Conservation (phyloP, 139 green algal genomes). For the Pseudopediastrum boryanum region DNA sequence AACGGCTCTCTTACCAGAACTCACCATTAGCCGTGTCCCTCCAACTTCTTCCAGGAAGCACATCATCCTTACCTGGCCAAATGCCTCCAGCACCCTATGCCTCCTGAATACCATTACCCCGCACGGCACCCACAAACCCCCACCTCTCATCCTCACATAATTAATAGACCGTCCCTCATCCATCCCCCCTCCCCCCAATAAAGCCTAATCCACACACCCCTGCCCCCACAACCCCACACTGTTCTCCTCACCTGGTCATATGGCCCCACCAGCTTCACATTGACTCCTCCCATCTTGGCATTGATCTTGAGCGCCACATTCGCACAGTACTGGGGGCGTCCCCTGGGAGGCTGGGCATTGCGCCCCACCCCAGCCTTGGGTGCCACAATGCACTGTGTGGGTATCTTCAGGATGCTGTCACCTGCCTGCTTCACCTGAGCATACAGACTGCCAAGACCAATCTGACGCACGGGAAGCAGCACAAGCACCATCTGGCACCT, state of each 20-base stretch:
- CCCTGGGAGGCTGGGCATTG: slow-evolving; percentile 26
- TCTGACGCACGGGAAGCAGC: slow-evolving; percentile 29
- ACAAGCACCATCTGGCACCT: slow-evolving; percentile 43
- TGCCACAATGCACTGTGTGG: slow-evolving; percentile 70
- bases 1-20: too few species aligned
- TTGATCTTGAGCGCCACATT: slow-evolving; percentile 63
- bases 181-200: too few species aligned
- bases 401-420: slow-evolving; percentile 57
- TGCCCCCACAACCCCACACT: not conserved
- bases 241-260: slow-evolving; percentile 6
- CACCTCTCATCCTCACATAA: too few species aligned
- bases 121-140: too few species aligned
- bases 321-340: slow-evolving; percentile 67
- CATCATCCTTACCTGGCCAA: too few species aligned
- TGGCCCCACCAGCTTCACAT: slow-evolving; percentile 50
- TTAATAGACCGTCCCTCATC: too few species aligned
- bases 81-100: too few species aligned
- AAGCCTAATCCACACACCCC: not conserved
- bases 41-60: too few species aligned
- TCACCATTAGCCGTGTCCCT: too few species aligned
- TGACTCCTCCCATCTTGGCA: slow-evolving; percentile 62
- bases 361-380: slow-evolving; percentile 61
- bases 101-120: too few species aligned
- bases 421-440: slow-evolving; percentile 65
- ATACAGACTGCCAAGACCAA: slow-evolving; percentile 43